A percentile compares a stretch with the other conserved stretches of the same genome.
Evolutionary conservation across 208 protist genomes (phyloP).

Genomic region (Trypanosoma scelopori): DNA sequence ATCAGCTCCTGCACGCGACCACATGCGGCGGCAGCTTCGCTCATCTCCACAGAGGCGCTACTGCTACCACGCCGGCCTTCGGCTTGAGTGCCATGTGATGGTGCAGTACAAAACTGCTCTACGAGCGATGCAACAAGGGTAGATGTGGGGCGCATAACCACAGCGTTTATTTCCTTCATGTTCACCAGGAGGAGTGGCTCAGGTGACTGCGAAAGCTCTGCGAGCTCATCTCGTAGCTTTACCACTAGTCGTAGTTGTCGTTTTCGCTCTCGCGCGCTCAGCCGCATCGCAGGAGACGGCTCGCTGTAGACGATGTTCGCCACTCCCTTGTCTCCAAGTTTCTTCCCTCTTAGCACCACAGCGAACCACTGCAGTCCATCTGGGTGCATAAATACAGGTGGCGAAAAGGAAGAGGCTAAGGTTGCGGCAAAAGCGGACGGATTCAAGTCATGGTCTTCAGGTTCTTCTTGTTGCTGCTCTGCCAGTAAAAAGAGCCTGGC

Average conservation of each 20-base stretch:
- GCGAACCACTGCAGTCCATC: slow-evolving; percentile 34
- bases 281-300: slow-evolving; percentile 23
- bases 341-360: slow-evolving; percentile 10
- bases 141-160: slow-evolving; percentile 46
- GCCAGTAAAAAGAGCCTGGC: background rate
- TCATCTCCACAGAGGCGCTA: background rate
- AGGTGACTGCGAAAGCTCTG: slow-evolving; percentile 5
- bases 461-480: background rate
- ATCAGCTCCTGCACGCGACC: slow-evolving; percentile 44
- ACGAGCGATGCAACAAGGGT: slow-evolving; percentile 49
- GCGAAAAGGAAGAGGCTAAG: background rate
- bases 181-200: slow-evolving; percentile 25
- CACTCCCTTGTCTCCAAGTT: background rate
- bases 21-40: background rate
- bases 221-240: slow-evolving; percentile 20
- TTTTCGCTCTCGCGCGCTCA: slow-evolving; percentile 28
- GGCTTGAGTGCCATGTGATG: background rate
- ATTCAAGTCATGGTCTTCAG: background rate
- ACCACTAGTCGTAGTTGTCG: slow-evolving; percentile 30
- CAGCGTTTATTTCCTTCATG: slow-evolving; percentile 30
- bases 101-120: slow-evolving; percentile 42
- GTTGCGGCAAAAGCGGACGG: background rate
- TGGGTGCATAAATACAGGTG: slow-evolving; percentile 12
- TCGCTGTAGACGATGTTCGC: slow-evolving; percentile 27
- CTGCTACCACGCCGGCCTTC: background rate